Base-by-base conservation (phyloP, 2,329 filamentous ascomycete genomes). In the Microsporum ferrugineum region DNA sequence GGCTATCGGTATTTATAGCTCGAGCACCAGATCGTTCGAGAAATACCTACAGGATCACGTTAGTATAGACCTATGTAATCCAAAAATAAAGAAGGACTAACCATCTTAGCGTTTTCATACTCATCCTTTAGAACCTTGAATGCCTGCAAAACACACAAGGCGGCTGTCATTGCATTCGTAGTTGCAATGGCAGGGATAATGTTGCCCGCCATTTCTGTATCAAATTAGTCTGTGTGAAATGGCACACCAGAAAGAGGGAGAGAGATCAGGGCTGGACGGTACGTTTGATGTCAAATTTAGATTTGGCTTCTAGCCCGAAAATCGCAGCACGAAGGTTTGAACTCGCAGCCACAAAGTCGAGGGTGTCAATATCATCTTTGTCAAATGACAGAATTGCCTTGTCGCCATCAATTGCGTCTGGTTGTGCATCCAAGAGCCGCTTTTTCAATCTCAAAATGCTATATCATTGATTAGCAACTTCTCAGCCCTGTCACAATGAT, bases 171-270 rank as follows among this genome's bases (percentile, higher is more conserved):
- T 14, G 94, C 94, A 72, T 99, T 99, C 0, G 94, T 97, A 0
- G 94, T 99, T 3, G 94, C 94, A 71, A 99, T 99, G 1, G 94
- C 94, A 1, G 94, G 94, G 63, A 99, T 99, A 68, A 99, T 99
- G 72, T 99, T 99, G 60, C 94, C 94, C 2, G 94, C 94, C 92
- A 97, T 99, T 75, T 99, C 88, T 81, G 56, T 68, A 45, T 65
- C 62, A 51, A 60, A 34, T 63, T 55, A 55, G 51, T 55, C 10
- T 60, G 58, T 58, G 27, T 10, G 29, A 27, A 33, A 47, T 6
- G 5, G 12, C 1, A 3, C 29, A 55, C 8, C 31, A 55, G 12
- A 34, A n/a, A 33, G 4, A 58, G 4, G 57, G n/a, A 31, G 2
- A 31, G 2, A 23, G 17, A 23, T 23, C 60, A 5, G 31, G 17